A percentile compares a stretch with the other conserved stretches of the same genome.
Evolutionary conservation across 2,329 filamentous ascomycete species (phyloP).

Genomic region (Fusarium poae): DNA sequence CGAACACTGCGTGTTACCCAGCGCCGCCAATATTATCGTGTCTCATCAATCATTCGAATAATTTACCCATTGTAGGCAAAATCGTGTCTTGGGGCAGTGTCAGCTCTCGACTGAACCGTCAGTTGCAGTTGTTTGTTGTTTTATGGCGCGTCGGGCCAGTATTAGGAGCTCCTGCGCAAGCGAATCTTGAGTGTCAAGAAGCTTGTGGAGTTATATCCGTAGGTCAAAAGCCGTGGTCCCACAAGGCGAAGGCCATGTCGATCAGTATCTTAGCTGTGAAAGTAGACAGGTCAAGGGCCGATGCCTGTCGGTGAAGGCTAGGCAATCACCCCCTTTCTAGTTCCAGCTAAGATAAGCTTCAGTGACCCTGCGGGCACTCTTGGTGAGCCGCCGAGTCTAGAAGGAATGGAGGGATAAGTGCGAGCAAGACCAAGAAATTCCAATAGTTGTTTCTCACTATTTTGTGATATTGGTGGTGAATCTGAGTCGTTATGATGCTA

Average conservation of each 20-base stretch:
- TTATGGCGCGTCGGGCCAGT: not conserved
- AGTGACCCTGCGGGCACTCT: slow-evolving; percentile 3
- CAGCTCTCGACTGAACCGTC: slow-evolving; percentile 2
- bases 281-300: slow-evolving; percentile 2
- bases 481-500: slow-evolving; percentile 17
- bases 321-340: not conserved
- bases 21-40: slow-evolving; percentile 7
- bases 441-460: slow-evolving; percentile 7
- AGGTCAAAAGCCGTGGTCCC: not conserved
- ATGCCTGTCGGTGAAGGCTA: slow-evolving; percentile 3
- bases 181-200: not conserved
- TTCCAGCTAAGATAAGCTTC: not conserved
- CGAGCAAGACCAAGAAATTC: slow-evolving; percentile 4
- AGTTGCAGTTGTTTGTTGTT: not conserved
- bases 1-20: slow-evolving; percentile 13
- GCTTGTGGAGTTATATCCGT: slow-evolving; percentile 1
- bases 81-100: not conserved
- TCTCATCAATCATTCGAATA: slow-evolving; percentile 32
- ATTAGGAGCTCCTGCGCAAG: slow-evolving; percentile 22
- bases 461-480: slow-evolving; percentile 29
- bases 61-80: slow-evolving; percentile 1
- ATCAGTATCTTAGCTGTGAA: slow-evolving; percentile 6
- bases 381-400: slow-evolving; percentile 11
- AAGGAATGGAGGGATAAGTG: slow-evolving; percentile 3
- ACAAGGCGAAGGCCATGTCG: slow-evolving; percentile 13